phyloP scores from a whole-genome alignment of 2,329 filamentous ascomycete genomes.

The Alternaria conjuncta region DNA sequence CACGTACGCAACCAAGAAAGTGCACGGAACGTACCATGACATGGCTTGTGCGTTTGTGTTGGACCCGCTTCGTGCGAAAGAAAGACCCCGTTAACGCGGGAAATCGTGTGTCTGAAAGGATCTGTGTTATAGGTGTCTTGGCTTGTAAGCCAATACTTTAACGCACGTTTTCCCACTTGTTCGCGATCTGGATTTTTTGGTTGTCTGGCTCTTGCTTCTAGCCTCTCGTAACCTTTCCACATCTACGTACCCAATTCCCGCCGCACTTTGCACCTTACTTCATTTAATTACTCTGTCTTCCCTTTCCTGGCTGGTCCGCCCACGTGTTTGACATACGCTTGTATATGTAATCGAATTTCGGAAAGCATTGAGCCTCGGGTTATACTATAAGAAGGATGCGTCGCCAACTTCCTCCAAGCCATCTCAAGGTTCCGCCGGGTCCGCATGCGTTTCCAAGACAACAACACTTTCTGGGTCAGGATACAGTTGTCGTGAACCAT shows the following conservation, averaged over 20 bases:
- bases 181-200: conserved; percentile 16
- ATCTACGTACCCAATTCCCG: not conserved
- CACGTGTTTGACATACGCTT: conserved; percentile 2
- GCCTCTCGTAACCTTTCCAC: not conserved
- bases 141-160: conserved; percentile 41
- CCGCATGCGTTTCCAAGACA: conserved; percentile 38
- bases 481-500: conserved; percentile 43
- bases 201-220: conserved; percentile 17
- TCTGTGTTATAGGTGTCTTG: conserved; percentile 20
- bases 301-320: conserved; percentile 28
- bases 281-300: conserved; percentile 22
- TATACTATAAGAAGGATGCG: conserved; percentile 31
- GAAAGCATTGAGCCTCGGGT: not conserved
- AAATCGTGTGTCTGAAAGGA: conserved; percentile 1
- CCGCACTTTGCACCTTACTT: conserved; percentile 4
- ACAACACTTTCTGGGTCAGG: conserved; percentile 32
- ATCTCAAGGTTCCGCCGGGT: conserved; percentile 41
- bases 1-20: conserved; percentile 5
- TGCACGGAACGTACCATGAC: conserved; percentile 6
- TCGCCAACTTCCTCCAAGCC: conserved; percentile 43
- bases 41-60: conserved; percentile 4
- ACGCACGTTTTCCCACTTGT: conserved; percentile 38
- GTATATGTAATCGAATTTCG: conserved; percentile 29
- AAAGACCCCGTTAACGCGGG: not conserved
- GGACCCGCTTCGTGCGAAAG: conserved; percentile 2